A percentile compares a stretch with the other conserved stretches of the same genome.
Conservation (phyloP, 805 yeast genomes). For the Ogataea polymorpha region DNA sequence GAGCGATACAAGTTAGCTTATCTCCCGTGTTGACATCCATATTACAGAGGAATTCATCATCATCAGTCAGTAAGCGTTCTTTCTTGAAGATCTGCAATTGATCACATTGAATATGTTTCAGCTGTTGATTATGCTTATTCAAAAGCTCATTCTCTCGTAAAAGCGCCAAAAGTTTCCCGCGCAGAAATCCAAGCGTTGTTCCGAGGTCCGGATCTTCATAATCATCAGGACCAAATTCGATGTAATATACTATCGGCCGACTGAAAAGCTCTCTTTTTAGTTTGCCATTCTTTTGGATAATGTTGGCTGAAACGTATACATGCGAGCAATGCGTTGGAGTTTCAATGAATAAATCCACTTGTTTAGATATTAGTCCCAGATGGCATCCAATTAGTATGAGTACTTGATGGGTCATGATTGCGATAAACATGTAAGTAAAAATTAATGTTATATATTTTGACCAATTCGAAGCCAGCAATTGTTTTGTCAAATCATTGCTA, state of each 20-base stretch:
- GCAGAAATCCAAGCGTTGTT: constrained; percentile 60
- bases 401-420: neutral
- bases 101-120: constrained; percentile 17
- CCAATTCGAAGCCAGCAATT: neutral
- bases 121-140: constrained; percentile 13
- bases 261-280: constrained; percentile 21
- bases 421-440: neutral
- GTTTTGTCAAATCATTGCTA: neutral
- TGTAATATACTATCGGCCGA: constrained; percentile 52
- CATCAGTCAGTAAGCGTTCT: constrained; percentile 34
- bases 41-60: constrained; percentile 47
- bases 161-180: constrained; percentile 52
- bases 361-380: neutral
- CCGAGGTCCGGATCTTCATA: constrained; percentile 71
- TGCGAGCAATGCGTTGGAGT: constrained; percentile 80
- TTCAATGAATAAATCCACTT: constrained; percentile 56
- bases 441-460: neutral
- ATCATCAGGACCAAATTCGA: constrained; percentile 82
- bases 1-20: constrained; percentile 36
- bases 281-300: constrained; percentile 19
- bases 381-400: neutral
- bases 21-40: constrained; percentile 54
- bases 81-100: constrained; percentile 36
- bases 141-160: constrained; percentile 44
- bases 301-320: constrained; percentile 52